Base-by-base conservation (phyloP, 176 grass and related monocot species). In the Musa schizocarpa region DNA sequence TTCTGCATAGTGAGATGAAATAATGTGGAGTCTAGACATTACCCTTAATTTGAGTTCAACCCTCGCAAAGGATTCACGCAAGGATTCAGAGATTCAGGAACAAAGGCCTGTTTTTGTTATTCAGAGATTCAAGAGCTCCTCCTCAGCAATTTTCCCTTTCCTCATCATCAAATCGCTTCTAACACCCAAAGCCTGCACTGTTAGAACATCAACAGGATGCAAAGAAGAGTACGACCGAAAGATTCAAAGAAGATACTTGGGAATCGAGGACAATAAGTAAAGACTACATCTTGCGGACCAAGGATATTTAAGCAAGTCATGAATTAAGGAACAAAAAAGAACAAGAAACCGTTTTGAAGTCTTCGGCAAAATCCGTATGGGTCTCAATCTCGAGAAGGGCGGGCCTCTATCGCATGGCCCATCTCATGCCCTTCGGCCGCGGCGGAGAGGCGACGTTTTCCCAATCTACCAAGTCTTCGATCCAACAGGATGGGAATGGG, bases 111-210 rank as follows among this genome's bases (percentile, higher is more conserved):
- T 6, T 43, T 43, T 6, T 43, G 34, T 43, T 43, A 43, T 43
- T 43, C 34, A 43, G 22, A 43, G 5, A 43, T 5, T 43, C 34
- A 6, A 43, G 34, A 43, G 34, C 34, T 43, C 34, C 34, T 43
- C 34, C 34, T 43, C 92, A 0, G 87, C 92, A 52, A 96, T 96
- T 73, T 96, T 96, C 52, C 92, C 92, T 83, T 96, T 96, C 3
- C 92, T 89, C 92, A 96, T 96, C 81, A 88, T 96, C 50, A 96
- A 81, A 74, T 96, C 92, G 75, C 92, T 96, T 22, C 92, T 92
- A 50, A 92, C 92, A n/a, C 92, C 89, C 19, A 96, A 76, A 53
- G 92, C 89, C 89, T 96, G 64, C 57, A 55, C 9, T 17, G 53
- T 77, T 24, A 82, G 11, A 6, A 54, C 0, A 16, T 68, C 50